A percentile compares a stretch with the other conserved stretches of the same genome.
Evolutionary conservation across 78 protist species (phyloP).

Genomic region (Creolimax fragrantissima): DNA sequence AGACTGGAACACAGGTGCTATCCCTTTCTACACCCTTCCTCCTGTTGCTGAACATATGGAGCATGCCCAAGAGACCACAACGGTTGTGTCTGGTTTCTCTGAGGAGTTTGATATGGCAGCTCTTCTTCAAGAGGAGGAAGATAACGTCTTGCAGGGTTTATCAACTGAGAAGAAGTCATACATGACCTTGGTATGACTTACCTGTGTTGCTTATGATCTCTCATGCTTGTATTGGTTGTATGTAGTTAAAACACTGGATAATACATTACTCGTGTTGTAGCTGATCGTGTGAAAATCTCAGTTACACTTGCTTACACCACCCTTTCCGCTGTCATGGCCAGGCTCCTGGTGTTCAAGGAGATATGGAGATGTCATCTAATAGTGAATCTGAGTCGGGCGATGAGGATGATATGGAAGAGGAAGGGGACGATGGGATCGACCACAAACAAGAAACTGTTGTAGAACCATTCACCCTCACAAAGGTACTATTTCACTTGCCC

Average conservation of each 20-base stretch:
- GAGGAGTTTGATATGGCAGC: conserved; percentile 1
- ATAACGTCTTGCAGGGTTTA: not conserved
- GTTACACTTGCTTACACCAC: not conserved
- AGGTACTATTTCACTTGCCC: not conserved
- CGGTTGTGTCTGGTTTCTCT: not conserved
- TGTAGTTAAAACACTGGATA: not conserved
- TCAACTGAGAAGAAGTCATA: not conserved
- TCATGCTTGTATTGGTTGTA: not conserved
- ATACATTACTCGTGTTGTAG: not conserved
- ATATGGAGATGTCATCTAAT: not conserved
- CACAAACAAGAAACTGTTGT: not conserved
- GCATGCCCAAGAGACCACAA: not conserved
- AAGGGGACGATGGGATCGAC: not conserved
- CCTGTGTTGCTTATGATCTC: not conserved
- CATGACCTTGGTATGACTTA: not conserved
- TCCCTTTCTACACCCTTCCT: conserved; percentile 41
- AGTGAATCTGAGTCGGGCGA: not conserved
- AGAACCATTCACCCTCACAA: not conserved
- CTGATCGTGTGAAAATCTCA: not conserved
- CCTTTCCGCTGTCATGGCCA: not conserved
- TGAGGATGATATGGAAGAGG: not conserved
- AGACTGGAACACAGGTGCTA: conserved; percentile 35
- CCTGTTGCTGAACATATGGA: conserved; percentile 10
- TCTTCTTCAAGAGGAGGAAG: not conserved
- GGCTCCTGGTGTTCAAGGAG: not conserved